Evolutionary conservation across 176 grass and related monocot species (phyloP), one percentile per base, ranked within the genome.

Genomic region (Aegilops sharonensis): DNA sequence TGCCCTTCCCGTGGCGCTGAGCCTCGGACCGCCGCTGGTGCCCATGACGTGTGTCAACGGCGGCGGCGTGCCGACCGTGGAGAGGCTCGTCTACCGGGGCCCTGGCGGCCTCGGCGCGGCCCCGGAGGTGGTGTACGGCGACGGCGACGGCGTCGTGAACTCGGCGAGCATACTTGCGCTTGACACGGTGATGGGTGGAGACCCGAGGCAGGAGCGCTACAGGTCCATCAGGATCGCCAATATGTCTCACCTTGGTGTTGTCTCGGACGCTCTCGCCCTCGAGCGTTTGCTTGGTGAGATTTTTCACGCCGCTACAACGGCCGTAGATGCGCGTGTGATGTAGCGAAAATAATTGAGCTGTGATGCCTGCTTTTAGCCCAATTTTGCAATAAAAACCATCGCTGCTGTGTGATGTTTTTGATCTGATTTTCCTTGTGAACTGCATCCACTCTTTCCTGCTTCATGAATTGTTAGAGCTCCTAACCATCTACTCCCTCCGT

Each of bases 31-130:
- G 34, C 81, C 81, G 32, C 4, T 5, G 1, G 67, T 83, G 50
- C 67, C 81, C 18, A 30, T 39, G 47, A 72, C 81, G 31, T 42
- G 81, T n/a, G 0, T 83, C 68, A 72, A 72, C 5, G 81, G 67
- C 3, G 8, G 59, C 2, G 68, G 81, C 21, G n/a, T 61, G 81
- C 50, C 68, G 12, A 83, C 81, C 7, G 3, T 23, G 32, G n/a
- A 72, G 50, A 72, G 0, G 67, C 31, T 83, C 6, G 81, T 83
- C 47, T 83, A 72, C 67, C 54, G 8, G 5, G 37, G 2, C 2
- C 2, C 39, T 1, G 69, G 5, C 10, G 20, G 36, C 11, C 14
- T 42, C 5, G 37, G 6, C 1, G 69, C 0, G 69, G 69, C 20
- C 21, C 21, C 69, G 3, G 69, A n/a, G 15, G 21, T 25, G 21